These are phyloP conservation scores for Capronia americana DNA, from an alignment of 2,329 filamentous ascomycete genomes.

Conservation along the genomic window DNA sequence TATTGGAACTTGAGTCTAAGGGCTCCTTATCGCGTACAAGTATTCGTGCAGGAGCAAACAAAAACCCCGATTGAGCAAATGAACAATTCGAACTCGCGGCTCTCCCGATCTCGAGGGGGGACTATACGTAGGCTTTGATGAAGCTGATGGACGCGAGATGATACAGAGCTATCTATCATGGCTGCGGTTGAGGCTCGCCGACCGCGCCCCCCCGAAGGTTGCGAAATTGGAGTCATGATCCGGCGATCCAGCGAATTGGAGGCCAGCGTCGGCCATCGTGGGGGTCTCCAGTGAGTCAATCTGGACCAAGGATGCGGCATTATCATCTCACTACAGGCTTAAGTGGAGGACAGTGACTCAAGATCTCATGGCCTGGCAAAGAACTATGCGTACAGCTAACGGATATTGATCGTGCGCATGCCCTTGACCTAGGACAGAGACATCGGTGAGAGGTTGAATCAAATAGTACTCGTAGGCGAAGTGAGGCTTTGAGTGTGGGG, in stretches of 20 bases:
- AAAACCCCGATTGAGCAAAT: background rate
- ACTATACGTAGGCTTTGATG: background rate
- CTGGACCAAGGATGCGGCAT: background rate
- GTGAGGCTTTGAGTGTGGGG: background rate
- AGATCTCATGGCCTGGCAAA: background rate
- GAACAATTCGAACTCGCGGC: background rate
- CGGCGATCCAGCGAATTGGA: slow-evolving; percentile 6
- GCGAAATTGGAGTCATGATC: slow-evolving; percentile 8
- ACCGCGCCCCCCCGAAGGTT: background rate
- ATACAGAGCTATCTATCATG: slow-evolving; percentile 4
- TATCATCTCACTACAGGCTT: background rate
- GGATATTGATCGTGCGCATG: background rate
- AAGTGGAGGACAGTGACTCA: background rate
- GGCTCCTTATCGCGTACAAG: background rate
- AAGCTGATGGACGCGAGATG: slow-evolving; percentile 8
- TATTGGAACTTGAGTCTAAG: background rate
- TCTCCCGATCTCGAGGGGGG: background rate
- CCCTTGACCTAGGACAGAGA: background rate
- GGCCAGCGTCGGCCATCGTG: slow-evolving; percentile 3
- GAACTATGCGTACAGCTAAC: background rate
- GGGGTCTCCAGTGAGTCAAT: background rate
- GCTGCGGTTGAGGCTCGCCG: slow-evolving; percentile 11
- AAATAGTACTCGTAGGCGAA: background rate
- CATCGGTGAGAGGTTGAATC: background rate
- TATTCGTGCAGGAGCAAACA: background rate